phyloP scores from a whole-genome alignment of 176 grass and related monocot species.

The Aechmea fasciata region DNA sequence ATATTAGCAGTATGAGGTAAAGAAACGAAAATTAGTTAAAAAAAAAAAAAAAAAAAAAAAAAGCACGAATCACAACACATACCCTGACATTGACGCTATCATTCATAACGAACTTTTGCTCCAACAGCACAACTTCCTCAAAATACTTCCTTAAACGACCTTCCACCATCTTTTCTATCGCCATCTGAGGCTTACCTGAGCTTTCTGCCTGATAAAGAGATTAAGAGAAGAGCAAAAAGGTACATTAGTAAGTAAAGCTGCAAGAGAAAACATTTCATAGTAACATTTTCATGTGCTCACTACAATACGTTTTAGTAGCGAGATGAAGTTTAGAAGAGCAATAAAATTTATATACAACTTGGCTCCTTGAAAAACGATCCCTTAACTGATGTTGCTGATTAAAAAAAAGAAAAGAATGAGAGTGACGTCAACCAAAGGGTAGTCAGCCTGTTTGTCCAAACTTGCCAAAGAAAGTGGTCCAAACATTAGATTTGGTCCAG shows the following conservation, averaged over 20 bases:
- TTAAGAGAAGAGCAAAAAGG: constrained; percentile 6
- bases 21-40: not conserved
- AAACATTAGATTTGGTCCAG: not conserved
- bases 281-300: no score
- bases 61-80: not conserved
- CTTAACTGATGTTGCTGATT: no score
- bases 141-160: constrained; percentile 80
- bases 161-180: constrained; percentile 98
- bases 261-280: no score
- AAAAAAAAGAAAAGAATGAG: no score
- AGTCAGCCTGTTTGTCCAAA: no score
- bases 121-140: constrained; percentile 89
- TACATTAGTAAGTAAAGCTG: not conserved
- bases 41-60: constrained; percentile 1
- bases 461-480: no score
- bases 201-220: constrained; percentile 59
- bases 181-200: constrained; percentile 86
- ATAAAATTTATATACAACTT: no score
- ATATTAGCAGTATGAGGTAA: not conserved
- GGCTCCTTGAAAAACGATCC: no score
- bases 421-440: no score
- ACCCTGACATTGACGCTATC: constrained; percentile 74
- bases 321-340: no score
- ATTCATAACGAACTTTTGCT: constrained; percentile 76
- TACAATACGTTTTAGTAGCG: no score